phyloP scores from a whole-genome alignment of 2,329 filamentous ascomycete species.

The Hortaea sp. region DNA sequence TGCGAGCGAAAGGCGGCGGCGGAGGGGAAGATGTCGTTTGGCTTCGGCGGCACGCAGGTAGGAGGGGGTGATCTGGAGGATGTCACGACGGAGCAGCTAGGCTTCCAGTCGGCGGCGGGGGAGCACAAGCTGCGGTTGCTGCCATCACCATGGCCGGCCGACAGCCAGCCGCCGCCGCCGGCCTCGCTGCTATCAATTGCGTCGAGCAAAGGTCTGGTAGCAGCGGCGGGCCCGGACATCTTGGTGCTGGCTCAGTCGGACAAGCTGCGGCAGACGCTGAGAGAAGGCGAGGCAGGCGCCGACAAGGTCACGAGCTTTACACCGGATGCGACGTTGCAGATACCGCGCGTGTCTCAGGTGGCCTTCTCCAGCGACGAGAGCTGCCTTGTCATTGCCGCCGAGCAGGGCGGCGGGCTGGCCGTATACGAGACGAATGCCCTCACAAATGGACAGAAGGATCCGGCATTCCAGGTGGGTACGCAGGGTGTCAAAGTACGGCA shows the following conservation, averaged over 20 bases:
- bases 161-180: constrained; percentile 60
- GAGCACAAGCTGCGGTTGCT: constrained; percentile 74
- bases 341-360: constrained; percentile 76
- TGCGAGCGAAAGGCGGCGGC: too few relatives aligned
- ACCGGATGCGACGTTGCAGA: constrained; percentile 61
- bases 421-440: constrained; percentile 70
- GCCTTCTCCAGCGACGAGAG: constrained; percentile 85
- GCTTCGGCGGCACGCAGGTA: constrained; percentile 1
- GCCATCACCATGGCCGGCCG: constrained; percentile 63
- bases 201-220: constrained; percentile 67
- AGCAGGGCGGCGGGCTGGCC: constrained; percentile 69
- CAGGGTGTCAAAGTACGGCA: constrained; percentile 63
- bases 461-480: constrained; percentile 67
- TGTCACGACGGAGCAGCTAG: constrained; percentile 68
- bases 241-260: constrained; percentile 70
- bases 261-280: constrained; percentile 65
- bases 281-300: constrained; percentile 35
- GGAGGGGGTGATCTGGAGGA: constrained; percentile 47
- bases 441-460: constrained; percentile 53
- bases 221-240: constrained; percentile 74
- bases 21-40: constrained; percentile 2
- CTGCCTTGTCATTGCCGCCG: constrained; percentile 72
- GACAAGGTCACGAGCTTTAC: constrained; percentile 59
- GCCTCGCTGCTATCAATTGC: constrained; percentile 79
- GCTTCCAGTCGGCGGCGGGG: constrained; percentile 69